phyloP scores from a whole-genome alignment of 331 rosid genomes.

The Prunus yedoensis region DNA sequence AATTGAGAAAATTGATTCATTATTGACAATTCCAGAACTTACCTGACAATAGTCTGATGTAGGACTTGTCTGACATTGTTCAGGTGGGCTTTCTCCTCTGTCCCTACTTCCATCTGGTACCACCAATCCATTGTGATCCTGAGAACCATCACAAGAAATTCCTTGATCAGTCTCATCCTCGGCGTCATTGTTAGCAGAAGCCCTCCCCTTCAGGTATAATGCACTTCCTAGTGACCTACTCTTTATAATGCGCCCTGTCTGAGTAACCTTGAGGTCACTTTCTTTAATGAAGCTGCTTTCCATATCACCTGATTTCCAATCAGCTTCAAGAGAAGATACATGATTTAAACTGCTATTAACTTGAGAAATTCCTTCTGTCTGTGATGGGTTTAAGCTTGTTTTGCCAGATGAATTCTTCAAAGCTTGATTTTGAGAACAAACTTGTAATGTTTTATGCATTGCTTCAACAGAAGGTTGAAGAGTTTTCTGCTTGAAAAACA shows the following conservation, averaged over 20 bases:
- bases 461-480: constrained; percentile 47
- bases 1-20: constrained; percentile 47
- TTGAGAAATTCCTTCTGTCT: constrained; percentile 30
- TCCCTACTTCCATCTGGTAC: constrained; percentile 35
- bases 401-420: constrained; percentile 25
- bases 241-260: constrained; percentile 42
- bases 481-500: constrained; percentile 56
- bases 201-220: constrained; percentile 41
- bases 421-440: constrained; percentile 40
- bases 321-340: constrained; percentile 38
- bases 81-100: constrained; percentile 34
- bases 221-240: constrained; percentile 66
- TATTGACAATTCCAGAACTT: constrained; percentile 34
- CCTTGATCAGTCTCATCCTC: constrained; percentile 50
- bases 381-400: constrained; percentile 29
- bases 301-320: constrained; percentile 41
- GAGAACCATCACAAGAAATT: constrained; percentile 39
- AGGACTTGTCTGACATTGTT: constrained; percentile 26
- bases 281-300: constrained; percentile 33
- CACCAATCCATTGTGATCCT: constrained; percentile 25
- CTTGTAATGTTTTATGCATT: constrained; percentile 45
- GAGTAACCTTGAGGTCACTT: constrained; percentile 24
- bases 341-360: constrained; percentile 25
- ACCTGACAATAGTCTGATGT: constrained; percentile 27
- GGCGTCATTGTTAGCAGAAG: constrained; percentile 26